phyloP scores from a whole-genome alignment of 441 rosid genomes.

The Raphanus hybrid region DNA sequence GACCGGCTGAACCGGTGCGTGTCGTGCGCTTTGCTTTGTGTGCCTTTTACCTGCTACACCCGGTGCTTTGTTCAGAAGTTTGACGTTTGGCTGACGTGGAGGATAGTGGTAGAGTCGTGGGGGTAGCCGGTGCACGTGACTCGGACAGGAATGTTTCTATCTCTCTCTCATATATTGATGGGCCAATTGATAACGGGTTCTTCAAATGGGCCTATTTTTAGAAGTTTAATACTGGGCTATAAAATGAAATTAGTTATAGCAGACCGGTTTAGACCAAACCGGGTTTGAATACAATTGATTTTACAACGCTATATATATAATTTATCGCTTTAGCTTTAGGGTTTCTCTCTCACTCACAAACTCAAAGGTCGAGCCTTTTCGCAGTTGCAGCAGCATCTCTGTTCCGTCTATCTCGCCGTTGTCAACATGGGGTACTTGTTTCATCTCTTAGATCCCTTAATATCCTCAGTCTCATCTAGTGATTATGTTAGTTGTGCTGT shows the following conservation, averaged over 20 bases:
- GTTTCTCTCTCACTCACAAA: conserved; percentile 11
- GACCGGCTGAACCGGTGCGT: conserved; percentile 53
- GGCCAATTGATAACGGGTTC: too few relatives aligned
- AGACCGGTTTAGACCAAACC: conserved; percentile 10
- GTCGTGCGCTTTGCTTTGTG: conserved; percentile 34
- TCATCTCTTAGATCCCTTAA: not conserved
- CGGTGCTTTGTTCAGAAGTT: conserved; percentile 29
- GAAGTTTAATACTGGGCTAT: not conserved
- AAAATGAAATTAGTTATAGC: not conserved
- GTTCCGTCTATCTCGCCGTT: conserved; percentile 34
- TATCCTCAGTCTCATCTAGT: conserved; percentile 7
- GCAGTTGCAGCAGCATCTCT: conserved; percentile 27
- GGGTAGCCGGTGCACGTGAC: conserved; percentile 42
- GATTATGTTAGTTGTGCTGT: conserved; percentile 1
- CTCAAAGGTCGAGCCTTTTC: conserved; percentile 9
- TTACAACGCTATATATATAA: conserved; percentile 13
- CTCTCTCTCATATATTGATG: not conserved
- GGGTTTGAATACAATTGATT: not conserved
- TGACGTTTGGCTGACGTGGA: conserved; percentile 32
- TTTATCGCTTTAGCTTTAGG: conserved; percentile 11
- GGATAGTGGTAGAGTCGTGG: conserved; percentile 34
- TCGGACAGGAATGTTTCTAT: conserved; percentile 28
- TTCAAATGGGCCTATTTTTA: too few relatives aligned
- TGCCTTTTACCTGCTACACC: conserved; percentile 40
- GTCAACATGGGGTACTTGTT: conserved; percentile 41